A percentile compares a stretch with the other conserved stretches of the same genome.
These are phyloP conservation scores for Diaporthe vexans DNA, from an alignment of 2,329 filamentous ascomycete species.

Conservation along the genomic window DNA sequence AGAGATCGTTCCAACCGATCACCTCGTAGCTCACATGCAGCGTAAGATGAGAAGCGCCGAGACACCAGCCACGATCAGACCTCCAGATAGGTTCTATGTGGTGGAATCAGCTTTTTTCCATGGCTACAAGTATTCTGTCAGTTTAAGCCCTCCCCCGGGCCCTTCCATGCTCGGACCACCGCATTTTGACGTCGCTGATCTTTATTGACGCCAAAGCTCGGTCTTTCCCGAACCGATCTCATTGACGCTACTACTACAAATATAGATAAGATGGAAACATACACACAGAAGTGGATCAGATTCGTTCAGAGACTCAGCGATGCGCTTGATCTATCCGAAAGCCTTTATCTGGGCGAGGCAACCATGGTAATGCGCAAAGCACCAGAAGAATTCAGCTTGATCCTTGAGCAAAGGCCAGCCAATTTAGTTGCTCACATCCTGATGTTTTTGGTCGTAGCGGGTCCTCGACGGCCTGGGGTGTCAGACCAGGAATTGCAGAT, in stretches of 20 bases:
- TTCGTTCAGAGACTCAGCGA: not conserved
- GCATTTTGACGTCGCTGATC: not conserved
- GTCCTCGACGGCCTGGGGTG: not conserved
- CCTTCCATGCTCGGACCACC: no score
- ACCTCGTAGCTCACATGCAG: conserved; percentile 12
- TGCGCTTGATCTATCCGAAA: conserved; percentile 1
- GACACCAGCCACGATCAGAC: not conserved
- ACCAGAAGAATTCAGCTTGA: conserved; percentile 11
- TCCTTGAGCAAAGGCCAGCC: conserved; percentile 17
- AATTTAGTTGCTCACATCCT: conserved; percentile 13
- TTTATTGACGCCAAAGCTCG: not conserved
- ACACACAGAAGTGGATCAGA: not conserved
- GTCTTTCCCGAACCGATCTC: no score
- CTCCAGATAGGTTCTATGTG: conserved; percentile 21
- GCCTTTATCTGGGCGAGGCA: conserved; percentile 9
- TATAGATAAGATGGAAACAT: no score
- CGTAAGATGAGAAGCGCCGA: conserved; percentile 1
- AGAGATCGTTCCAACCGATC: conserved; percentile 24
- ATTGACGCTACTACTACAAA: not conserved
- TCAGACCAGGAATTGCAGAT: not conserved
- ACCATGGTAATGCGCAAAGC: conserved; percentile 31
- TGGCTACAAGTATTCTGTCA: not conserved
- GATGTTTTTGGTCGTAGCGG: conserved; percentile 20
- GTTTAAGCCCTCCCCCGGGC: no score
- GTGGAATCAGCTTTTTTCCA: not conserved